Base-by-base conservation (phyloP, 495 filamentous ascomycete species). In the Hyaloscypha variabilis region DNA sequence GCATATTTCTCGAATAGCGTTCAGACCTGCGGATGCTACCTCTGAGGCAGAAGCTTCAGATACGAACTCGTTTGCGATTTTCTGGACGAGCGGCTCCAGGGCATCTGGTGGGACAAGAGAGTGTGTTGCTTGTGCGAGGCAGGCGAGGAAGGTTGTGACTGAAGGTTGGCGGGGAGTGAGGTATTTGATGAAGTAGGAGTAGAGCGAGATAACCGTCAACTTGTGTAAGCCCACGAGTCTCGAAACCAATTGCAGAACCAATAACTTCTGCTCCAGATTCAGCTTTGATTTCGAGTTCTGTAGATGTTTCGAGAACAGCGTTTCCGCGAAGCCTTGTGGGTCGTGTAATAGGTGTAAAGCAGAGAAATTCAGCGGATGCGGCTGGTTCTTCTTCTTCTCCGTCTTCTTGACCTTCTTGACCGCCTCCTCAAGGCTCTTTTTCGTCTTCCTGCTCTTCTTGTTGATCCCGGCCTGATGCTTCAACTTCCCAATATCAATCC, bases 21-120 rank as follows among this genome's bases (percentile, higher is more conserved):
- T 99, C 62, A 99, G 84, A 71, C 95, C 95, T 50, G 95, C 94
- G 8, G 94, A 88, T 30, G 91, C 93, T 50, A 98, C 92, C 77
- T 97, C 92, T 19, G 91, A 82, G 6, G 94, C 93, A 0, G 92
- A 90, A 17, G 93, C 95, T 75, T 99, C 95, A 0, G 92, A 96
- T 8, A 99, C 94, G 72, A 99, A 99, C 77, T 97, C 93, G 63
- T 97, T 97, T 42, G 95, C 94, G 66, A 99, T 97, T 80, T 97
- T 98, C 74, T 91, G 88, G 19, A 99, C 77, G 25, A 99, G 78
- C 1, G 95, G 93, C 77, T 97, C 94, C 23, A 99, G 84, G 6
- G 88, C 90, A 79, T 99, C 95, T 1, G 96, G 96, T 2, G 95
- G 95, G 14, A 98, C 93, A 34, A 97, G 81, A 67, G 88, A 89